Percentiles rank a stretch among this genome's conserved stretches.
Evolutionary conservation across 1,139 yeast species (phyloP).

Genomic region (Petasospora fabianii): DNA sequence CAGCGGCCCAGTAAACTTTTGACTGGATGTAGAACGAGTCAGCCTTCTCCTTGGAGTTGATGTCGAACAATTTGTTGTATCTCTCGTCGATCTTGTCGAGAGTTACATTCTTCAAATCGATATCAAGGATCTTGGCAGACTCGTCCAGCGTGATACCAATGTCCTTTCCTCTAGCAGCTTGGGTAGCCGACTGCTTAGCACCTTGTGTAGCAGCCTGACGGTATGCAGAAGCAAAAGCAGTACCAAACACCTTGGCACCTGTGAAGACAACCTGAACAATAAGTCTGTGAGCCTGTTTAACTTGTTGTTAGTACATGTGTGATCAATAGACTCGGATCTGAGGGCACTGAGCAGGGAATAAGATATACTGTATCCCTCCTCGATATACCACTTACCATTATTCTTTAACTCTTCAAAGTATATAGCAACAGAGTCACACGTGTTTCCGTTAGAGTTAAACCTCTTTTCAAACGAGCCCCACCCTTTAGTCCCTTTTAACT

Average conservation of each 20-base stretch:
- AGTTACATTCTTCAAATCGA: slow-evolving; percentile 52
- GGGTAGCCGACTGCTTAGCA: slow-evolving; percentile 61
- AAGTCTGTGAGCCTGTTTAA: slow-evolving; percentile 84
- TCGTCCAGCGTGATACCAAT: slow-evolving; percentile 87
- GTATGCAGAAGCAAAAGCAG: slow-evolving; percentile 96
- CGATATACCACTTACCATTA: too few species aligned
- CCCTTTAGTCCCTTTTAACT: too few species aligned
- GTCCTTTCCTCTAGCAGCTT: slow-evolving; percentile 41
- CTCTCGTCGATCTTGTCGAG: slow-evolving; percentile 66
- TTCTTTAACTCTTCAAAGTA: too few species aligned
- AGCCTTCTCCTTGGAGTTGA: slow-evolving; percentile 89
- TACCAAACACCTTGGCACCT: slow-evolving; percentile 93
- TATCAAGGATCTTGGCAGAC: slow-evolving; percentile 84
- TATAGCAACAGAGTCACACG: too few species aligned
- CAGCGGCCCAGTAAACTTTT: slow-evolving; percentile 77
- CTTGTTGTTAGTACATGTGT: slow-evolving; percentile 1
- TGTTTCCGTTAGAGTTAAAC: too few species aligned
- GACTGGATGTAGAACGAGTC: slow-evolving; percentile 91
- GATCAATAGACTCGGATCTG: too few species aligned
- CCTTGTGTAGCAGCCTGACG: slow-evolving; percentile 92
- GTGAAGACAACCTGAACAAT: slow-evolving; percentile 86
- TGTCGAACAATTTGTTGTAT: slow-evolving; percentile 79
- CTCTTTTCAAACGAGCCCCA: too few species aligned
- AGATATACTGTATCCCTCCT: too few species aligned
- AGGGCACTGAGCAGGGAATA: not conserved